Conservation (phyloP, 2,329 filamentous ascomycete species). For the Catunica adiposa region DNA sequence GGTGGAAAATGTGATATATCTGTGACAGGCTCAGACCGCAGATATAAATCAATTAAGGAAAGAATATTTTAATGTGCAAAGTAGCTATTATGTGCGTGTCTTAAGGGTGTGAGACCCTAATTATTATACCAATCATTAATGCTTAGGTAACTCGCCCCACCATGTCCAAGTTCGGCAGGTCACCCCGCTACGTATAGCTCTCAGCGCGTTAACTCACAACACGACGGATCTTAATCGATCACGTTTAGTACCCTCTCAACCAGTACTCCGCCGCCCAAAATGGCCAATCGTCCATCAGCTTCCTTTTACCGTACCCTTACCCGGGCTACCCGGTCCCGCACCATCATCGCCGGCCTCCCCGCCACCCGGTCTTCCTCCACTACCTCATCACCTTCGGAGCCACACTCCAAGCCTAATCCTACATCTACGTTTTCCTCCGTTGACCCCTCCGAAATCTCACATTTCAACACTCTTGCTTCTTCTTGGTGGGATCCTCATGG, state of each 20-base stretch:
- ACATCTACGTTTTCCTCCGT: slow-evolving; percentile 44
- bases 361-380: slow-evolving; percentile 15
- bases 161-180: not conserved
- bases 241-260: not conserved
- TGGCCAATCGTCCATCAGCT: not conserved
- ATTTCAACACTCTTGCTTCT: slow-evolving; percentile 85
- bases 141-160: not conserved
- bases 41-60: too few species aligned
- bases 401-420: not conserved
- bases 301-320: not conserved
- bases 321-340: not conserved
- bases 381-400: slow-evolving; percentile 6
- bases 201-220: too few species aligned
- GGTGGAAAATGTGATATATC: not conserved
- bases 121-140: not conserved
- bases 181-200: not conserved
- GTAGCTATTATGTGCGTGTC: too few species aligned
- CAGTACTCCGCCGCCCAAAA: not conserved
- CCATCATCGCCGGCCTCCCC: not conserved
- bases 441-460: slow-evolving; percentile 74
- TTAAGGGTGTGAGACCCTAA: not conserved
- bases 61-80: too few species aligned
- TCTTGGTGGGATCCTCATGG: slow-evolving; percentile 97
- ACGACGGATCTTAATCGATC: too few species aligned
- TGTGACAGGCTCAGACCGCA: too few species aligned